Conservation (phyloP, 352 stramenopile genomes). For the Pythium grandisporangium region DNA sequence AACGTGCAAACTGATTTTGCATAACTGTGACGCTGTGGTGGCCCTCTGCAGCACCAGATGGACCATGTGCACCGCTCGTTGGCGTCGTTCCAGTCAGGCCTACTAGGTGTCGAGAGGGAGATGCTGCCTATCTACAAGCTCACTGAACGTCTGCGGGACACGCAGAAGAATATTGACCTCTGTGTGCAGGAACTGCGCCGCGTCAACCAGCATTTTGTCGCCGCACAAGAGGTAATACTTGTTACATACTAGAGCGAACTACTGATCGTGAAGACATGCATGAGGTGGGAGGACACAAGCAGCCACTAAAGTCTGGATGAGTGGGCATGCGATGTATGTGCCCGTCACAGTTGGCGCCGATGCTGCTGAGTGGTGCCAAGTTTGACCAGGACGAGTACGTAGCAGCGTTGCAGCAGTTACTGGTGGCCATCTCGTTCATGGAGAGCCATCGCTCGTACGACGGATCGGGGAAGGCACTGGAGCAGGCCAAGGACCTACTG, state of each 20-base stretch:
- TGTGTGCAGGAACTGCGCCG: conserved; percentile 59
- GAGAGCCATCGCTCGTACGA: conserved; percentile 65
- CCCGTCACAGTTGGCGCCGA: conserved; percentile 47
- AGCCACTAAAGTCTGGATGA: too few species aligned
- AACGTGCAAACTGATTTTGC: background rate
- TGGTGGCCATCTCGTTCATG: conserved; percentile 61
- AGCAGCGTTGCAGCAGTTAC: conserved; percentile 46
- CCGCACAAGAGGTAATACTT: conserved; percentile 41
- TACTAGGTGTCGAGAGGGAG: conserved; percentile 65
- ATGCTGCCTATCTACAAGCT: conserved; percentile 83
- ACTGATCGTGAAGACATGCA: background rate
- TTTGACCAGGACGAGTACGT: conserved; percentile 69
- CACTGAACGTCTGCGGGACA: conserved; percentile 68
- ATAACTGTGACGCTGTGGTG: background rate
- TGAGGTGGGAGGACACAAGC: too few species aligned
- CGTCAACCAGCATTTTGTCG: conserved; percentile 72
- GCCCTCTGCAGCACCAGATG: conserved; percentile 41
- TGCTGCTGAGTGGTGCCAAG: conserved; percentile 56
- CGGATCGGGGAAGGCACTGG: conserved; percentile 59
- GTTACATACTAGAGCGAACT: too few species aligned
- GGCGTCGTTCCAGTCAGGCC: conserved; percentile 41
- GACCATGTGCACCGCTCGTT: conserved; percentile 44
- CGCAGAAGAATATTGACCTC: conserved; percentile 79
- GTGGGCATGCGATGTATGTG: too few species aligned
- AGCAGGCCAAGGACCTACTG: conserved; percentile 55